Evolutionary conservation across 2,329 filamentous ascomycete genomes (phyloP), one percentile per base, ranked within the genome.

Genomic region (Phialophora tarda): DNA sequence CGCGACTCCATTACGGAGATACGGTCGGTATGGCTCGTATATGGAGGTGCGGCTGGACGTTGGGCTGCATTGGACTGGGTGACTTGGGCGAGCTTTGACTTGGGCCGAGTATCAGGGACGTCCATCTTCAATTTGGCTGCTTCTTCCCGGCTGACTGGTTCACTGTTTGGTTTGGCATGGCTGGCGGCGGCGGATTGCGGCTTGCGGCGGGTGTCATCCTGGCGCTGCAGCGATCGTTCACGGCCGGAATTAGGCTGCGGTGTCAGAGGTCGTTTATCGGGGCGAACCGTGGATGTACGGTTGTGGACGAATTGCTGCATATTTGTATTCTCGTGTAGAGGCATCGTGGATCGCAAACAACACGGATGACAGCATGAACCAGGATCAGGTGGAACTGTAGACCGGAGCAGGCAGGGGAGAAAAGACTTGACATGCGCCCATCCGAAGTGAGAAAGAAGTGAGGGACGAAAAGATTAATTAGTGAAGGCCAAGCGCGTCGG

Each of bases 101-200:
- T 69, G 4, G 34, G 28, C 24, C 67, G 53, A 3, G 67, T 68
- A 50, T 68, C 63, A 11, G 60, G 64, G 23, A 71, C 63, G 6
- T 63, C 41, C 2, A 71, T 7, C 57, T 69, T 69, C 57, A 69
- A 54, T 24, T 41, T 60, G 10, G 34, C 51, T 17, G 68, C 63
- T 11, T 66, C 58, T 11, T 56, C 57, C 8, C 26, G 54, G 23
- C 50, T 56, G 12, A 41, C 24, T 34, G 53, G 28, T 23, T 48
- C 48, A 21, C 30, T 28, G 14, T 28, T 51, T 28, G 44, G 55
- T 38, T 58, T 61, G 34, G 53, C 32, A 11, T 54, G 63, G 32
- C 59, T 66, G 14, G 32, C 38, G 21, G 41, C 64, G 14, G 32
- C 38, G 21, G 41, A 32, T 23, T 54, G 59, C 8, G 47, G 3